These are phyloP conservation scores for Lachnellula occidentalis DNA, from an alignment of 2,329 filamentous ascomycete genomes.

Conservation along the genomic window DNA sequence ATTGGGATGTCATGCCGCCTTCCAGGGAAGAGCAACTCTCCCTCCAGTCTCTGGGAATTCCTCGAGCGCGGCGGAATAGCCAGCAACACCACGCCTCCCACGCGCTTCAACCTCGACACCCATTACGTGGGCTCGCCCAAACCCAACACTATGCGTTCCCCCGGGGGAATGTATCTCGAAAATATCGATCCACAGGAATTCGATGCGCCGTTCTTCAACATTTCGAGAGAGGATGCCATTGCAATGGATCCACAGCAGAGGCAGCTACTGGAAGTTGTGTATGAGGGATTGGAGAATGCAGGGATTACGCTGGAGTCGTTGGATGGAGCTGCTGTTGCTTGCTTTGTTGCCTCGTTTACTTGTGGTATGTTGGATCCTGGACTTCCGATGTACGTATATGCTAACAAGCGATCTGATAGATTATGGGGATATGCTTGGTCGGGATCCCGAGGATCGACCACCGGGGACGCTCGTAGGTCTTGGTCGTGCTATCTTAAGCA, in stretches of 20 bases:
- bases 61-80: conserved; percentile 68
- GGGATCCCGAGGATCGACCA: conserved; percentile 16
- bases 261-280: conserved; percentile 51
- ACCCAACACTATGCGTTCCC: conserved; percentile 66
- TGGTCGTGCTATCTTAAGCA: conserved; percentile 38
- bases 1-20: conserved; percentile 36
- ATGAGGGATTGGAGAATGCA: conserved; percentile 48
- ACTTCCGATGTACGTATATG: conserved; percentile 37
- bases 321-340: conserved; percentile 6
- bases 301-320: conserved; percentile 13
- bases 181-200: conserved; percentile 33
- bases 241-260: conserved; percentile 36
- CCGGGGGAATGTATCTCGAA: conserved; percentile 57
- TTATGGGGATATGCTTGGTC: conserved; percentile 14
- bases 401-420: conserved; percentile 55
- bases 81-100: conserved; percentile 51
- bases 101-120: conserved; percentile 66
- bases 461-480: conserved; percentile 4
- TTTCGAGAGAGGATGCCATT: conserved; percentile 33
- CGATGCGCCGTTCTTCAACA: conserved; percentile 37
- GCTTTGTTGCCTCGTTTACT: conserved; percentile 15
- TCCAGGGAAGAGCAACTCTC: conserved; percentile 31
- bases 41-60: conserved; percentile 33
- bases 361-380: conserved; percentile 29
- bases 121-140: conserved; percentile 61